Evolutionary conservation across 1,139 yeast genomes (phyloP), one percentile per base, ranked within the genome.

Genomic region (Pichia cactophila): DNA sequence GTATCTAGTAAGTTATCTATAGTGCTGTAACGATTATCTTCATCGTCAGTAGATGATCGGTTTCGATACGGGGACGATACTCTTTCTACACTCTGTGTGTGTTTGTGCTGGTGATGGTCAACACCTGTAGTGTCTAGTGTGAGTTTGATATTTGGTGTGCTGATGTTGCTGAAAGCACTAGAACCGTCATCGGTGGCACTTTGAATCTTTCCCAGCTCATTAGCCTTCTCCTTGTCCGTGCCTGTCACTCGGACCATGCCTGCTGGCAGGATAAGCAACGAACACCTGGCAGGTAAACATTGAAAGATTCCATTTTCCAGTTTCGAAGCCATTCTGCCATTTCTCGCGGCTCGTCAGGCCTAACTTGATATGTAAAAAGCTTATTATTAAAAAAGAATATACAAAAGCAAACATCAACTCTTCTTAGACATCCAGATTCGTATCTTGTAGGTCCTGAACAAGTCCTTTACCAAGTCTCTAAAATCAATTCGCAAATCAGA

Each of bases 361-460:
- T 28, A 28, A 23, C 23, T 1, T 5, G 5, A 1, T 28, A 28
- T 11, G 11, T 9, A 28, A 11, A 28, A 28, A 28, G 31, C 11
- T 28, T 28, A 28, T 28, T 28, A 28, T 9, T 23, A 28, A 28
- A 8, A 28, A 28, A 3, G 10, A 8, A 28, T 11, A 9, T 28
- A 28, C 31, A 9, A 28, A 11, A 3, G 31, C 9, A 28, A 28
- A 11, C 31, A 31, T 31, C n/a, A 31, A 12, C 16, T 31, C 16
- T 31, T 97, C 95, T 62, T 62, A 70, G 97, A 90, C 74, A 90
- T 78, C 98, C 98, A 94, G 60, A 92, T 92, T 63, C 98, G 78
- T 1, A 97, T 92, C 70, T 92, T 92, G 75, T 89, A 92, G 53
- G 88, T 85, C 61, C 92, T 83, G 72, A 92, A 92, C 55, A 92